phyloP scores from a whole-genome alignment of 176 grass and related monocot genomes.

The Puccinellia tenuiflora region DNA sequence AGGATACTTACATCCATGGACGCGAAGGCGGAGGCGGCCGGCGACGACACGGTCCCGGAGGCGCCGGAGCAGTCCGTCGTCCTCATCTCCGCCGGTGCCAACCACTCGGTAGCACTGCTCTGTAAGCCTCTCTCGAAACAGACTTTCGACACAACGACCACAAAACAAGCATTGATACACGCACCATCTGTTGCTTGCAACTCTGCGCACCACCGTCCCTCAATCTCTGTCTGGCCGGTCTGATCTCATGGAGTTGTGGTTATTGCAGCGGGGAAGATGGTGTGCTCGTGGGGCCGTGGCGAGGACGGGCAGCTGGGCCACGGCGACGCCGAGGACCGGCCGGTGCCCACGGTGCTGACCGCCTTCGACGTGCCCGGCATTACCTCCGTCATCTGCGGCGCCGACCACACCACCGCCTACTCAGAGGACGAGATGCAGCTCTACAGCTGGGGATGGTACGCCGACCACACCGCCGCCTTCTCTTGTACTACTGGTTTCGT shows the following conservation, averaged over 20 bases:
- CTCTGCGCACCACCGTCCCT: not conserved
- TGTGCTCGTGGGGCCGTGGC: conserved; percentile 76
- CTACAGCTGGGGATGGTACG: conserved; percentile 69
- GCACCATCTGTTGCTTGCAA: too few species aligned
- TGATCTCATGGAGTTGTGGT: not conserved
- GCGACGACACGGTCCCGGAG: conserved; percentile 14
- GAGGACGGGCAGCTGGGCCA: conserved; percentile 80
- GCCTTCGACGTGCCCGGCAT: conserved; percentile 40
- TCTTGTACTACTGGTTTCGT: not conserved
- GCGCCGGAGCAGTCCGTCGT: conserved; percentile 29
- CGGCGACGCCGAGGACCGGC: conserved; percentile 70
- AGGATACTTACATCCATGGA: not conserved
- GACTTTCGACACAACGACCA: too few species aligned
- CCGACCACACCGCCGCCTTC: not conserved
- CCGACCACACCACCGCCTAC: conserved; percentile 71
- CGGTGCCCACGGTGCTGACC: conserved; percentile 45
- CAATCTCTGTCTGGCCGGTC: not conserved
- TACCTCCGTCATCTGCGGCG: conserved; percentile 56
- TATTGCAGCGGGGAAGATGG: conserved; percentile 34
- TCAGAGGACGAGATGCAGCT: conserved; percentile 44
- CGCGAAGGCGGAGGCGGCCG: not conserved
- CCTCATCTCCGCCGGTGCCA: conserved; percentile 65
- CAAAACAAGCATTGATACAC: too few species aligned
- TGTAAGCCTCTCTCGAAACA: too few species aligned
- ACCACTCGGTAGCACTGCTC: conserved; percentile 64